Percentiles rank a stretch among this genome's conserved stretches.
phyloP scores from a whole-genome alignment of 2,329 filamentous ascomycete species.

The Bipolaris gigantea region DNA sequence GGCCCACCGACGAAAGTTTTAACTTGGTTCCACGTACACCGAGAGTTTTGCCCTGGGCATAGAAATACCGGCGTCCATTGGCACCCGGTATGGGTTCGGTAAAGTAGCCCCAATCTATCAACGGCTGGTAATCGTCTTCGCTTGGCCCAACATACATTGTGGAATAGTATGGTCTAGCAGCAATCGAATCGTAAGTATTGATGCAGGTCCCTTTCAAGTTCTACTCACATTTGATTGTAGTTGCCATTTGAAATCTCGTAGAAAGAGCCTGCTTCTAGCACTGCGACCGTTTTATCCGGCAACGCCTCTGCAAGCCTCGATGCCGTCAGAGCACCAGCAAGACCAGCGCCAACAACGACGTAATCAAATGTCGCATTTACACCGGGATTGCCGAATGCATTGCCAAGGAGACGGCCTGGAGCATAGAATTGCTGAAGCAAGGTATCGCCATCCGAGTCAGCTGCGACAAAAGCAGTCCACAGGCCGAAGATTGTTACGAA shows the following conservation, averaged over 20 bases:
- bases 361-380: constrained; percentile 30
- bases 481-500: background rate
- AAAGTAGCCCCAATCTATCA: constrained; percentile 33
- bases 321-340: constrained; percentile 25
- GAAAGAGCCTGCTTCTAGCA: constrained; percentile 33
- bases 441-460: constrained; percentile 3
- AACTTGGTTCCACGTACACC: constrained; percentile 12
- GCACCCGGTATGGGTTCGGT: constrained; percentile 26
- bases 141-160: constrained; percentile 14
- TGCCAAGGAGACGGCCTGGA: constrained; percentile 10
- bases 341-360: constrained; percentile 31
- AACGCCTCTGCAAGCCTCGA: constrained; percentile 20
- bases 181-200: background rate
- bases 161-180: constrained; percentile 14
- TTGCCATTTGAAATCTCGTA: constrained; percentile 33
- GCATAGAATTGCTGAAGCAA: constrained; percentile 13
- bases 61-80: constrained; percentile 21
- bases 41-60: constrained; percentile 31
- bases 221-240: constrained; percentile 21
- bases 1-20: background rate
- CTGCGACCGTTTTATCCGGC: constrained; percentile 17
- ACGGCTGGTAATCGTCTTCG: constrained; percentile 26
- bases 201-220: background rate
- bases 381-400: constrained; percentile 24
- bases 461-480: background rate